phyloP scores from a whole-genome alignment of 805 yeast species.

The Komagataella pseudopastoris region DNA sequence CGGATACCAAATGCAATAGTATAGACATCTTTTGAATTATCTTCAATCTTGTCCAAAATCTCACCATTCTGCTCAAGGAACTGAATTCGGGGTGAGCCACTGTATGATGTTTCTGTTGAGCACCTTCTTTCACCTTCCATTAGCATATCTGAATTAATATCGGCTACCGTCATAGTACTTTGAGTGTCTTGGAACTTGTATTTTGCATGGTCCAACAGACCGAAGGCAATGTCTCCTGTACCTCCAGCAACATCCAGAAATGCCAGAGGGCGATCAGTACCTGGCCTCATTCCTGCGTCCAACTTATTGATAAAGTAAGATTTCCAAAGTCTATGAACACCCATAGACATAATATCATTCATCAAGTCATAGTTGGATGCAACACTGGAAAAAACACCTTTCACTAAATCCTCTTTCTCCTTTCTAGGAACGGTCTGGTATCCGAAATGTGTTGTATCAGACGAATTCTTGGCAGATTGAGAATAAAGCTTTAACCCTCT shows the following conservation, averaged over 20 bases:
- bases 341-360: constrained; percentile 98
- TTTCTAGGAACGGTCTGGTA: constrained; percentile 66
- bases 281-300: constrained; percentile 86
- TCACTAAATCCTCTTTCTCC: constrained; percentile 73
- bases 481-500: neutral
- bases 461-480: neutral
- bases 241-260: constrained; percentile 98
- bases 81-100: constrained; percentile 55
- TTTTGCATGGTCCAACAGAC: constrained; percentile 85
- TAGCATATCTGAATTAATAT: constrained; percentile 93
- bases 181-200: constrained; percentile 57
- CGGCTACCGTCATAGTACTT: constrained; percentile 82
- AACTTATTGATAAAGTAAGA: constrained; percentile 74
- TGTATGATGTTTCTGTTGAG: constrained; percentile 33
- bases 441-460: constrained; percentile 82
- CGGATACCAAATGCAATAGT: constrained; percentile 97
- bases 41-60: constrained; percentile 67
- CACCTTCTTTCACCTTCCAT: constrained; percentile 81
- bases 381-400: constrained; percentile 85
- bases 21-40: constrained; percentile 84
- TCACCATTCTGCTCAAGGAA: constrained; percentile 93
- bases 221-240: constrained; percentile 96
- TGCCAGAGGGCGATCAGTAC: constrained; percentile 49
- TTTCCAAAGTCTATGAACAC: constrained; percentile 93
- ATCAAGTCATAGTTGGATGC: constrained; percentile 90